Conservation (phyloP, 805 yeast species). For the Tetrapisispora namnaoensis region DNA sequence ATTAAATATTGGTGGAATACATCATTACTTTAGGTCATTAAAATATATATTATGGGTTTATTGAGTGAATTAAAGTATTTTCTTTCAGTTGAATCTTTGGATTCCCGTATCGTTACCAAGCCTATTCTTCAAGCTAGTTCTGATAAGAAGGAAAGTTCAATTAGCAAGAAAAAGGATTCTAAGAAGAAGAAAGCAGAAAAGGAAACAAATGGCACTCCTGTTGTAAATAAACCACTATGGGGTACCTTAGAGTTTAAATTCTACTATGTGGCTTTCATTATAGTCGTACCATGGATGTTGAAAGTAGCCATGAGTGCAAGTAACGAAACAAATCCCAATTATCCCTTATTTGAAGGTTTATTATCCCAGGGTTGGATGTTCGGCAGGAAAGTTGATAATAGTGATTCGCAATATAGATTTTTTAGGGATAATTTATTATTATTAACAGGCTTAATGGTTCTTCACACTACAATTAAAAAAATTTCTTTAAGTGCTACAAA, state of each 20-base stretch:
- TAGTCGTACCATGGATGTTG: slow-evolving; percentile 76
- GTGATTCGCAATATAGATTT: slow-evolving; percentile 81
- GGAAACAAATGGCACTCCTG: neutral
- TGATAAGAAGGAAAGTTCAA: neutral
- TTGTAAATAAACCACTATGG: slow-evolving; percentile 42
- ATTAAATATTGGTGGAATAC: too few relatives aligned
- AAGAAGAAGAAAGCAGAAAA: neutral
- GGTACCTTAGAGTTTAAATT: slow-evolving; percentile 60
- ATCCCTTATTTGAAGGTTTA: slow-evolving; percentile 47
- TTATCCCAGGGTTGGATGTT: slow-evolving; percentile 80
- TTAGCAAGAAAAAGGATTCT: neutral
- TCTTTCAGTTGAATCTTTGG: slow-evolving; percentile 21
- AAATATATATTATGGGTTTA: neutral
- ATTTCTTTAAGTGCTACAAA: slow-evolving; percentile 15
- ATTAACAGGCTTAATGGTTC: slow-evolving; percentile 42
- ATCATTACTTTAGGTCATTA: too few relatives aligned
- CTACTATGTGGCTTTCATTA: slow-evolving; percentile 50
- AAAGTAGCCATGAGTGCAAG: slow-evolving; percentile 76
- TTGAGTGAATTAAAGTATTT: slow-evolving; percentile 10
- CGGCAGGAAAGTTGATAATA: slow-evolving; percentile 85
- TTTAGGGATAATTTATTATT: slow-evolving; percentile 72
- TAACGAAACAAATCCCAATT: slow-evolving; percentile 65
- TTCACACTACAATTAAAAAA: slow-evolving; percentile 47
- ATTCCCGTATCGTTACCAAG: slow-evolving; percentile 19
- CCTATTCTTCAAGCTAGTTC: neutral